Base-by-base conservation (phyloP, 805 yeast genomes). In the Maudiozyma bulderi region DNA sequence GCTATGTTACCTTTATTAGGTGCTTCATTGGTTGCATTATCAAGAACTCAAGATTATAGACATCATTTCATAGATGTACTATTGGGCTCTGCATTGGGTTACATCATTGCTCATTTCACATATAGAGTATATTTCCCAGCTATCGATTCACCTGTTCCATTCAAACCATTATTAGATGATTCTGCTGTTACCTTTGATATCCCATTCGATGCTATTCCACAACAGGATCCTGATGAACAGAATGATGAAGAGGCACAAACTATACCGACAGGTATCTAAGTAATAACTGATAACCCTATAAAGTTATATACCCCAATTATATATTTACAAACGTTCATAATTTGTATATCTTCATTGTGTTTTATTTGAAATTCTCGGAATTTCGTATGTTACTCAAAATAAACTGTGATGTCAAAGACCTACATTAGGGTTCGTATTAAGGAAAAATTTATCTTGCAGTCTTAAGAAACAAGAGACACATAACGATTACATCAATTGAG, bases 11-110 rank as follows among this genome's bases (percentile, higher is more conserved):
- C 93, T 2, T 60, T 76, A 0, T 57, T 87, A 5, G 74, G 84
- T 6, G 96, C 98, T 0, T 60, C 76, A 0, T 73, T 82, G 54
- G 81, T 91, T 56, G 98, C 97, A 0, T 66, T 86, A 43, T 80
- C 93, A 39, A 76, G 99, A 58, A 86, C 96, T 0, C 84, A 85
- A 58, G 99, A 91, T 67, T 90, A 90, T 67, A 76, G 97, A 63
- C 99, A 91, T 61, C 98, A 91, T 67, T 88, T 86, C 61, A 71
- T 86, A 14, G 99, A 91, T 65, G 84, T 93, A 1, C 57, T 84
- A 1, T 59, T 83, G 13, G 99, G 99, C 3, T 72, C 84, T 31
- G 14, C 72, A 1, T 60, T 91, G 3, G 99, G 99, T 1, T 53
- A 68, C 5, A 50, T 70, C 2, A 66, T 83, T 34, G 91, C 90